phyloP scores from a whole-genome alignment of 75 land plant species.

The Picea sitchensis region DNA sequence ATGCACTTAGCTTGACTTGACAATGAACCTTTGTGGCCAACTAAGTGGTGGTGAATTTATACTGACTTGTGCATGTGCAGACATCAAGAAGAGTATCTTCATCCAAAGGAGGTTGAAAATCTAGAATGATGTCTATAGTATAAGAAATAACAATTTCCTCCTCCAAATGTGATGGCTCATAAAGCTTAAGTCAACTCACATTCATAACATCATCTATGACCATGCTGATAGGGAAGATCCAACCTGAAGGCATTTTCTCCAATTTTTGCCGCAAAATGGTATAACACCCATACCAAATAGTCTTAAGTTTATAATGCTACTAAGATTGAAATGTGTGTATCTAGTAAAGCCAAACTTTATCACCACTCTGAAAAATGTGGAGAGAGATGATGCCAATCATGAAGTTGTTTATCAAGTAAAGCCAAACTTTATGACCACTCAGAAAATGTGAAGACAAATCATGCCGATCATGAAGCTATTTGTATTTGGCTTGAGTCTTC shows the following conservation, averaged over 20 bases:
- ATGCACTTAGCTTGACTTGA: background rate
- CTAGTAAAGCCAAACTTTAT: no score
- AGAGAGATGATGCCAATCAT: background rate
- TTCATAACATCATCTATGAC: background rate
- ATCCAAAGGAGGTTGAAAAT: background rate
- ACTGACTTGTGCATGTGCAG: background rate
- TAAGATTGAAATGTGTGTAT: no score
- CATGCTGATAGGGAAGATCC: background rate
- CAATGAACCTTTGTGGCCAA: background rate
- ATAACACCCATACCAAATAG: background rate
- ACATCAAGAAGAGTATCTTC: background rate
- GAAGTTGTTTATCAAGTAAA: background rate
- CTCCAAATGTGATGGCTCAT: background rate
- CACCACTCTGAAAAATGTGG: no score
- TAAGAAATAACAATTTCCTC: background rate
- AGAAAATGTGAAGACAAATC: background rate
- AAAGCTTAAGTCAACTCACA: background rate
- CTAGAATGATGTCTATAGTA: background rate
- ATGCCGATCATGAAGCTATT: background rate
- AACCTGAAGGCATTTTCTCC: background rate
- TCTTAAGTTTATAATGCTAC: background rate
- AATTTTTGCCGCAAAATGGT: background rate
- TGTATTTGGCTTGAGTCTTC: background rate
- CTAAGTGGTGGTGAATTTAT: background rate
- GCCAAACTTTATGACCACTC: background rate